Base-by-base conservation (phyloP, 2,329 filamentous ascomycete genomes). In the Ilyonectria destructans region DNA sequence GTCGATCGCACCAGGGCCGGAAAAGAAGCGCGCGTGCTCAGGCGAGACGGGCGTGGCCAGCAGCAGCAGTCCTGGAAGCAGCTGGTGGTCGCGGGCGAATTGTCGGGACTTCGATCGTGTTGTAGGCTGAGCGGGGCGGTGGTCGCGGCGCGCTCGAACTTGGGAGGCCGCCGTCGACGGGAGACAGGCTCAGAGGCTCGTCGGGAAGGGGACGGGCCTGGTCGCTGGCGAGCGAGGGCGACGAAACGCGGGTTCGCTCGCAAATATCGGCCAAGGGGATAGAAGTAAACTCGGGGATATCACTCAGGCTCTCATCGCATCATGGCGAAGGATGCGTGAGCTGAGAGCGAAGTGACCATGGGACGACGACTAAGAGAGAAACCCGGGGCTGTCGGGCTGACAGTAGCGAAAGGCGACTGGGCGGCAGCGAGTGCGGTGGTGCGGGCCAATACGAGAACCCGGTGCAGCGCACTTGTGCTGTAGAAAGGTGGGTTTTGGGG, bases 91-190 rank as follows among this genome's bases (percentile, higher is more conserved):
- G 64, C n/a, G 69, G 43, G 61, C 58, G 56, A 56, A 69, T 55
- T 49, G 52, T 43, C 70, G 62, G 62, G 65, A 67, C 46, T 67
- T 73, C 55, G 64, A n/a, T 46, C 63, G 43, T 56, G 59, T 62
- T 58, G 68, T 62, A 61, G 54, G 58, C 67, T 69, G 58, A 62
- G 74, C 72, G 74, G 70, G 71, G 71, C 69, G 70, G 51, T 51
- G 31, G 65, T 68, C 69, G 65, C 64, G 68, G 65, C 64, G 64
- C 58, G 58, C 35, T 54, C 46, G 23, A 59, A 43, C 56, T 67
- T 71, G 71, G 74, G 74, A 76, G 74, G 74, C 74, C 74, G 74
- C 74, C 74, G 61, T 69, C 64, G 61, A 66, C 64, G 49, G 37
- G 61, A 43, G 26, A 26, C 48, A 58, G 37, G 62, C 62, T 56